Evolutionary conservation across 768 basidiomycete genomes (phyloP).

Genomic region (Gloeostereum incarnatum): DNA sequence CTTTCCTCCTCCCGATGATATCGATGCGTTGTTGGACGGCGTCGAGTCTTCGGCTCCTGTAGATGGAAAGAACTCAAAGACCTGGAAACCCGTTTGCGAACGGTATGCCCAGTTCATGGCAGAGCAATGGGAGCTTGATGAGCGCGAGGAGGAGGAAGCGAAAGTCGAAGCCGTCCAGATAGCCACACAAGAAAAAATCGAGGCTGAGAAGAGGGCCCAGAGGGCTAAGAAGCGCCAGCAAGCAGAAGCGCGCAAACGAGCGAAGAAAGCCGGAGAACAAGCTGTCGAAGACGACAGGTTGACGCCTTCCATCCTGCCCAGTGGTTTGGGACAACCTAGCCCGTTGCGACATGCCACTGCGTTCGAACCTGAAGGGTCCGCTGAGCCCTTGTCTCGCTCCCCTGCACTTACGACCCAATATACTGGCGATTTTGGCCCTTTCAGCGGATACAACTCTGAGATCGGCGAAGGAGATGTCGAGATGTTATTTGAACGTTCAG

Average conservation of each 20-base stretch:
- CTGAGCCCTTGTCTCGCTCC: background rate
- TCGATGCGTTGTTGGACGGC: constrained; percentile 52
- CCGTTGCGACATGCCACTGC: constrained; percentile 14
- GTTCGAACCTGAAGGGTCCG: constrained; percentile 14
- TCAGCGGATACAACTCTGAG: background rate
- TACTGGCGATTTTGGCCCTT: background rate
- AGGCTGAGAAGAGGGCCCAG: constrained; percentile 42
- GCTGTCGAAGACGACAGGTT: constrained; percentile 17
- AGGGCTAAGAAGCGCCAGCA: constrained; percentile 41
- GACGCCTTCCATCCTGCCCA: constrained; percentile 6
- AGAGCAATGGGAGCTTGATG: constrained; percentile 75
- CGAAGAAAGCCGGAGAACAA: constrained; percentile 24
- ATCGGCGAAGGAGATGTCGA: constrained; percentile 3
- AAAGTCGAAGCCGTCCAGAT: constrained; percentile 29
- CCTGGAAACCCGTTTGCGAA: constrained; percentile 77
- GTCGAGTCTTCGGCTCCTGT: constrained; percentile 10
- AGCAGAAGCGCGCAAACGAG: constrained; percentile 40
- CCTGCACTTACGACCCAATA: background rate
- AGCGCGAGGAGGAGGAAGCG: constrained; percentile 66
- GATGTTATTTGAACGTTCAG: no score
- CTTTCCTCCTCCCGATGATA: constrained; percentile 69
- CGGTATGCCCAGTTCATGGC: constrained; percentile 79
- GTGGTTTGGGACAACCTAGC: constrained; percentile 11
- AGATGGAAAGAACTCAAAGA: constrained; percentile 24
- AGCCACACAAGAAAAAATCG: constrained; percentile 28